Evolutionary conservation across 371 early-diverging fungal genomes (phyloP).

Genomic region (Mucor saturninus): DNA sequence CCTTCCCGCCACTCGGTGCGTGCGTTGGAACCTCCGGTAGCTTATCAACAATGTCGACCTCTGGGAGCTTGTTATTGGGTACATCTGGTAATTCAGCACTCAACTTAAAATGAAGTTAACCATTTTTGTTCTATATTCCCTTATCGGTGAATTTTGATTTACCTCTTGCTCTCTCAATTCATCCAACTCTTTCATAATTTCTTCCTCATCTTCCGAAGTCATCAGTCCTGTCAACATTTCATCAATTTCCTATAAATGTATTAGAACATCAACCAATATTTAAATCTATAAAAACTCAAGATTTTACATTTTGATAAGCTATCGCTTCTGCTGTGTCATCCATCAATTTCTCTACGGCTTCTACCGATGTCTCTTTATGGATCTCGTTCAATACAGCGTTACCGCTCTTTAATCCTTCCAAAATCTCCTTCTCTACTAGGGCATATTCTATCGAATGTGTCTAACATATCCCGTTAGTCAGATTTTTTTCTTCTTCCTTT

Average conservation of each 20-base stretch:
- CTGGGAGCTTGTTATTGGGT: slow-evolving; percentile 35
- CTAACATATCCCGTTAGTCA: slow-evolving; percentile 36
- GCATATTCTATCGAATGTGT: slow-evolving; percentile 90
- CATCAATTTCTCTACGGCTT: slow-evolving; percentile 92
- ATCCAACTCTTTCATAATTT: slow-evolving; percentile 80
- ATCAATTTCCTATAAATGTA: slow-evolving; percentile 72
- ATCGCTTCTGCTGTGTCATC: slow-evolving; percentile 96
- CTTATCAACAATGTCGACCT: slow-evolving; percentile 5
- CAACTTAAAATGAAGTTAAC: slow-evolving; percentile 23
- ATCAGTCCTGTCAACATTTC: slow-evolving; percentile 74
- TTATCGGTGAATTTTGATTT: neutral
- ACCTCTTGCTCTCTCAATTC: slow-evolving; percentile 56
- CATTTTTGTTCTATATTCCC: slow-evolving; percentile 3
- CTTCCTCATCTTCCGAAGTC: slow-evolving; percentile 85
- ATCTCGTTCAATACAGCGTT: slow-evolving; percentile 87
- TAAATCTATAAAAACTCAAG: too few species aligned
- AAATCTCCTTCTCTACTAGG: slow-evolving; percentile 85
- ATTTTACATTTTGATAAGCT: slow-evolving; percentile 85
- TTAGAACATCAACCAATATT: neutral
- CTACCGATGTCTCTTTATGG: slow-evolving; percentile 90
- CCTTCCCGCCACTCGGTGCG: slow-evolving; percentile 10
- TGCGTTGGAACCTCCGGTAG: slow-evolving; percentile 48
- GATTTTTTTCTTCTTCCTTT: neutral
- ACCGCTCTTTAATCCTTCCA: slow-evolving; percentile 84
- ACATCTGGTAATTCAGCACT: slow-evolving; percentile 43